Conservation (phyloP, 305 asterid species). For the Andrographis paniculata region DNA sequence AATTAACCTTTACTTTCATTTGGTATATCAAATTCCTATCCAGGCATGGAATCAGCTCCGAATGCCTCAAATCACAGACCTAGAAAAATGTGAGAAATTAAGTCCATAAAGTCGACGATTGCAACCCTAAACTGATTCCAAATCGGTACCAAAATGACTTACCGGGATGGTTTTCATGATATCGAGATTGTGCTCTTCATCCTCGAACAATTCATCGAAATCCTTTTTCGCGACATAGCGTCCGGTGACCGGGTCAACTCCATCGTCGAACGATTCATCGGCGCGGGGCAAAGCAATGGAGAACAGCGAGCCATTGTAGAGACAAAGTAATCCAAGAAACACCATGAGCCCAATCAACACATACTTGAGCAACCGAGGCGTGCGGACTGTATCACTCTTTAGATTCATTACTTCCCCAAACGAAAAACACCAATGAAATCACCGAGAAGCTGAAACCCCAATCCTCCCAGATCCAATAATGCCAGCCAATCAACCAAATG, state of each 20-base stretch:
- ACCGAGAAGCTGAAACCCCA: no score
- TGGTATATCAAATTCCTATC: constrained; percentile 67
- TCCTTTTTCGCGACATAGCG: constrained; percentile 26
- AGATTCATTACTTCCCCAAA: constrained; percentile 38
- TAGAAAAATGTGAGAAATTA: constrained; percentile 8
- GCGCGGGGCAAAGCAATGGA: constrained; percentile 55
- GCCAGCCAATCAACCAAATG: no score
- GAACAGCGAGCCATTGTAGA: constrained; percentile 42
- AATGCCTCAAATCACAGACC: constrained; percentile 79
- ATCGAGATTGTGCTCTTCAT: constrained; percentile 45
- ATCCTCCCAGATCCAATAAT: no score
- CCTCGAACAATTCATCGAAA: constrained; percentile 42
- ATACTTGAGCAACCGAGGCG: constrained; percentile 42
- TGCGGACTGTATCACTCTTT: constrained; percentile 28
- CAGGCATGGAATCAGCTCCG: constrained; percentile 88
- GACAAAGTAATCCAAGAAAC: constrained; percentile 58
- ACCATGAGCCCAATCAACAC: constrained; percentile 35
- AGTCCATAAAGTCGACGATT: background rate
- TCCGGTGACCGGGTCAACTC: constrained; percentile 45
- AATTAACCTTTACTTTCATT: constrained; percentile 55
- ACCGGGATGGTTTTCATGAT: constrained; percentile 63
- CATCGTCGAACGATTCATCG: constrained; percentile 46
- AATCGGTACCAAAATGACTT: constrained; percentile 13
- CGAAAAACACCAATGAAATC: no score
- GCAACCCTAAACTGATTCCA: background rate